phyloP scores from a whole-genome alignment of 306 rosid genomes.

The apple (Malus domestica) region ASM211411v1 NC_041800.1:30748733-30749232 shows the following conservation, averaged over 20 bases:
- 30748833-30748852: conserved; percentile 15
- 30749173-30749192: conserved; percentile 25
- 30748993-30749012: conserved; percentile 34
- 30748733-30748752: neutral
- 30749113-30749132: conserved; percentile 21
- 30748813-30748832: conserved; percentile 12
- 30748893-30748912: conserved; percentile 21
- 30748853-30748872: conserved; percentile 10
- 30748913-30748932: conserved; percentile 29
- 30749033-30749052: conserved; percentile 2
- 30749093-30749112: conserved; percentile 2
- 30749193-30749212: conserved; percentile 4
- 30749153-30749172: conserved; percentile 24
- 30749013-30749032: conserved; percentile 20
- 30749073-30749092: conserved; percentile 29
- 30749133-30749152: conserved; percentile 27
- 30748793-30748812: conserved; percentile 18
- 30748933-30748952: conserved; percentile 6
- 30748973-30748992: conserved; percentile 10
- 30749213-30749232: conserved; percentile 22
- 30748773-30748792: conserved; percentile 2
- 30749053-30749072: conserved; percentile 19
- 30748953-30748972: conserved; percentile 1
- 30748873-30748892: conserved; percentile 14
- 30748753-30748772: neutral